phyloP scores from a whole-genome alignment of 2,329 filamentous ascomycete genomes.

The Emmonsia crescens region DNA sequence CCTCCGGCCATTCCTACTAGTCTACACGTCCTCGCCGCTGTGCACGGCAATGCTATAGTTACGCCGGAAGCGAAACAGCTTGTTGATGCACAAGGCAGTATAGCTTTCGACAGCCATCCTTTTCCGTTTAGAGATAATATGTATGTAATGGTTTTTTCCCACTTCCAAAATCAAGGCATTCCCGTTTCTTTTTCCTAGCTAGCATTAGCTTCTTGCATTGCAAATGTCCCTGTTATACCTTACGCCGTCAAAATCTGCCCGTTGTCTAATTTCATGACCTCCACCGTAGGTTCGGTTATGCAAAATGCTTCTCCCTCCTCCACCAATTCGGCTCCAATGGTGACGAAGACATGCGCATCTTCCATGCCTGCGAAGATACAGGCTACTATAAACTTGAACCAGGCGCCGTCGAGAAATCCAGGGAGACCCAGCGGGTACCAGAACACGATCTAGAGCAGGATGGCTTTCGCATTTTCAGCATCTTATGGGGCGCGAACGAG shows the following conservation, averaged over 20 bases:
- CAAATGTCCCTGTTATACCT: not conserved
- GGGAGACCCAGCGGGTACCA: not conserved
- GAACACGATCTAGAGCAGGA: not conserved
- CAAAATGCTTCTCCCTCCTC: not conserved
- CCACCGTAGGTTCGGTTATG: not conserved
- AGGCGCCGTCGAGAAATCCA: not conserved
- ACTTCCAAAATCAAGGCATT: not conserved
- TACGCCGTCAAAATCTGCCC: not conserved
- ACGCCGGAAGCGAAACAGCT: not conserved
- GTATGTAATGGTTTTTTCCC: not conserved
- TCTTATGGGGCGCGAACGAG: not conserved
- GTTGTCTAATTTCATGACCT: not conserved
- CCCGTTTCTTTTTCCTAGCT: not conserved
- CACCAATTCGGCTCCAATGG: not conserved
- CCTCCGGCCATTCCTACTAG: not conserved
- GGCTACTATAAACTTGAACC: not conserved
- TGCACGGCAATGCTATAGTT: not conserved
- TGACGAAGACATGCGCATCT: not conserved
- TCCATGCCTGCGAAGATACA: not conserved
- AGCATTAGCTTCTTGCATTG: not conserved
- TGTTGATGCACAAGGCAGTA: not conserved
- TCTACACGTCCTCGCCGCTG: not conserved
- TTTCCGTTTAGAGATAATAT: not conserved
- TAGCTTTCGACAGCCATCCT: not conserved
- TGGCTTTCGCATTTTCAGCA: not conserved